Conservation (phyloP, 2,329 filamentous ascomycete genomes). For the Venturiaceae sp. region DNA sequence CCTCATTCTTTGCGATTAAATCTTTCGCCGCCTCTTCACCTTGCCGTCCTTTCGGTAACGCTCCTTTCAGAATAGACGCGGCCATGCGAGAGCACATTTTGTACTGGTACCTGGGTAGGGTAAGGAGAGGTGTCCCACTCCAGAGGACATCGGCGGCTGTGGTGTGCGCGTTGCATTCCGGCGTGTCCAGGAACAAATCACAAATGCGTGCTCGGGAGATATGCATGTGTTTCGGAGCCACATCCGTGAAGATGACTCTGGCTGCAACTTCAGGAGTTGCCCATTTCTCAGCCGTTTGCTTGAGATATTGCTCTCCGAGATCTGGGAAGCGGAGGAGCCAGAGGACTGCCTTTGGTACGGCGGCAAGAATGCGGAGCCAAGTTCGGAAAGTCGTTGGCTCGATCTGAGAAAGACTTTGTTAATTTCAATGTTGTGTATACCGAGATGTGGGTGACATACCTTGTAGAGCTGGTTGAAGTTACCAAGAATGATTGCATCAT, state of each 20-base stretch:
- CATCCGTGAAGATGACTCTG: slow-evolving; percentile 89
- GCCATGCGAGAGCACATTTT: slow-evolving; percentile 99
- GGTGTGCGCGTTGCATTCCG: slow-evolving; percentile 96
- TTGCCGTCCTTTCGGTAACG: slow-evolving; percentile 62
- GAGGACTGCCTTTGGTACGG: slow-evolving; percentile 76
- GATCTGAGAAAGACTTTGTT: slow-evolving; percentile 49
- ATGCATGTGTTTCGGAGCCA: slow-evolving; percentile 88
- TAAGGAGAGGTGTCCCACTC: slow-evolving; percentile 90
- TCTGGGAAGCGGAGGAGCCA: slow-evolving; percentile 98
- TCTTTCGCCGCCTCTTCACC: slow-evolving; percentile 61
- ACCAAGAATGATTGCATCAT: slow-evolving; percentile 82
- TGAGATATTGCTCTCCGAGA: slow-evolving; percentile 76
- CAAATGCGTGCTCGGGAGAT: slow-evolving; percentile 86
- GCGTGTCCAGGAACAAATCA: slow-evolving; percentile 92
- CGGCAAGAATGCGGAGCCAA: slow-evolving; percentile 84
- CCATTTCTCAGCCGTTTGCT: slow-evolving; percentile 72
- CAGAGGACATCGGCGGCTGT: slow-evolving; percentile 94
- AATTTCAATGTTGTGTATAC: not conserved
- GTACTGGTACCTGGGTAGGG: slow-evolving; percentile 82
- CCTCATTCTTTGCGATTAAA: slow-evolving; percentile 67
- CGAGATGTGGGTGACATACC: slow-evolving; percentile 42
- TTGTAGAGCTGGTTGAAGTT: slow-evolving; percentile 99
- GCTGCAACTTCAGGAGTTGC: slow-evolving; percentile 75
- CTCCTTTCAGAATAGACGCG: slow-evolving; percentile 84
- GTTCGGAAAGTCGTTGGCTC: slow-evolving; percentile 93